Evolutionary conservation across 305 asterid species (phyloP), one percentile per base, ranked within the genome.

Genomic region (Fraxinus xanthoxyloides): DNA sequence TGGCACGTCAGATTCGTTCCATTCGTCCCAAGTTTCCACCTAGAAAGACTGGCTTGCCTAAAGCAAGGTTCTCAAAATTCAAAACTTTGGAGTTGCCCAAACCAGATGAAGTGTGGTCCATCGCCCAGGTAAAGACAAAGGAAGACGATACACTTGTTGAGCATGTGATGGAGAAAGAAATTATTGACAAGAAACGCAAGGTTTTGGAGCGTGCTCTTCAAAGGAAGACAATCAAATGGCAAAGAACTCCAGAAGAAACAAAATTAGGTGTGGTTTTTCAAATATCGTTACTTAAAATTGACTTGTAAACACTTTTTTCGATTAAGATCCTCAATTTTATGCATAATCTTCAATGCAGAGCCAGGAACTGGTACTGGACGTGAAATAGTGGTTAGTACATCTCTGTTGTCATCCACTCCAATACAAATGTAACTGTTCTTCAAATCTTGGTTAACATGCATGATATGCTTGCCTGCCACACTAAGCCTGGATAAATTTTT

Each of bases 361-460:
- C 88, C 90, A 63, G 90, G 90, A 84, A 87, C 90, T 28, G 90
- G 90, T 51, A 87, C 87, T 35, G 90, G 90, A 63, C 88, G 90
- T 26, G 90, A 87, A 87, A 85, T 85, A 77, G 88, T 87, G 90
- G 90, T 87, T 77, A 87, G 90, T 85, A 75, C 65, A 76, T 26
- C 70, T 56, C 76, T 79, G 3, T 30, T 28, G 75, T 69, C 10
- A 31, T 69, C 40, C 75, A 69, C 34, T 69, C 40, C 38, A 30
- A 15, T 69, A 69, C 35, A 31, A 69, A 28, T 69, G 40, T 30
- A 12, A 30, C 75, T 28, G 19, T 31, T 69, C 75, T 31, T 30
- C 12, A 69, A 30, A 69, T 31, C 40, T 69, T 30, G 21, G 23
- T 69, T 28, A 69, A 34, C 5, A 69, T 19, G 75, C 75, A 69